Percentiles rank a stretch among this genome's conserved stretches.
These are phyloP conservation scores for Backusella liffmaniae DNA, from an alignment of 192 early-diverging fungal genomes.

Conservation along the genomic window DNA sequence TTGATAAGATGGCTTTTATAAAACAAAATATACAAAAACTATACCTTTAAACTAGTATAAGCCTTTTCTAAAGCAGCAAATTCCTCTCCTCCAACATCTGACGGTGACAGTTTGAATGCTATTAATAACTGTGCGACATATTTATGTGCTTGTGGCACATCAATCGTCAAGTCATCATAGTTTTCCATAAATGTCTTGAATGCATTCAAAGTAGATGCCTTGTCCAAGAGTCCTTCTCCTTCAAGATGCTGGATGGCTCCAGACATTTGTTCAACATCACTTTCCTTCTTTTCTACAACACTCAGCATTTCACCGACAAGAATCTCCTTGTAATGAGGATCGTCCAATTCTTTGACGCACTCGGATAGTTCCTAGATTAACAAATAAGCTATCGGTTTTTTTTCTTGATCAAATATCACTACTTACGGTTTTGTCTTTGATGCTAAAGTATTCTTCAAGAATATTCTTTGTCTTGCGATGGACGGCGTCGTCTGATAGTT, in stretches of 20 bases:
- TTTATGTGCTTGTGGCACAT: conserved; percentile 38
- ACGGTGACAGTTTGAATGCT: neutral
- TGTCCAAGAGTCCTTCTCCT: conserved; percentile 15
- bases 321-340: conserved; percentile 9
- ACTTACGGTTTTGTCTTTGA: conserved; percentile 27
- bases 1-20: neutral
- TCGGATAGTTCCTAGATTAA: conserved; percentile 13
- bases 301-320: conserved; percentile 22
- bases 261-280: conserved; percentile 16
- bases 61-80: neutral
- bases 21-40: neutral
- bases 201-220: conserved; percentile 16
- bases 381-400: too few relatives aligned
- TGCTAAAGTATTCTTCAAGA: conserved; percentile 31
- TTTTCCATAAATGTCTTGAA: conserved; percentile 32
- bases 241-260: conserved; percentile 2
- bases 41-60: neutral
- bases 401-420: too few relatives aligned
- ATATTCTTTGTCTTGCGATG: conserved; percentile 32
- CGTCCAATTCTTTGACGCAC: conserved; percentile 28
- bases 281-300: conserved; percentile 27
- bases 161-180: conserved; percentile 38
- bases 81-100: conserved; percentile 2
- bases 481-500: conserved; percentile 17
- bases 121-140: conserved; percentile 23